These are phyloP conservation scores for Bryoerythrophyllum caledonicum DNA, from an alignment of 225 moss, liverwort and hornwort species.

Conservation along the genomic window DNA sequence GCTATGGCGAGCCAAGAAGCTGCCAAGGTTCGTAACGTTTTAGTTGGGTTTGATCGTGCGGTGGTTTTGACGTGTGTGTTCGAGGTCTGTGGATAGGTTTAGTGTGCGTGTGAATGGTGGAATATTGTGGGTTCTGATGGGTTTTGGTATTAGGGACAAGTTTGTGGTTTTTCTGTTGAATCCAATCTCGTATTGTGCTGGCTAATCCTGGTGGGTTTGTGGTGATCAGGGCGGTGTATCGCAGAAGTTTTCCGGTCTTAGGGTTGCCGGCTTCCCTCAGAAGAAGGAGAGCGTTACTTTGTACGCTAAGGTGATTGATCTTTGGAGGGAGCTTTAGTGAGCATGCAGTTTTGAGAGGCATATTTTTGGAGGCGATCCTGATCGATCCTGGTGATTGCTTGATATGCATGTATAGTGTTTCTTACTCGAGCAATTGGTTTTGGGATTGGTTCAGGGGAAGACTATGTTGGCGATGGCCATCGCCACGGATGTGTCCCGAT, in stretches of 20 bases:
- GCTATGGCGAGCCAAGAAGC: slow-evolving; percentile 26
- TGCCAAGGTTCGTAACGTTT: slow-evolving; percentile 28
- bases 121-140: neutral
- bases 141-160: neutral
- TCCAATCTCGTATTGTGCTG: neutral
- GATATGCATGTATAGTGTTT: neutral
- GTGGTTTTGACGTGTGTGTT: neutral
- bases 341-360: neutral
- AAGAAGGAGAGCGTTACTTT: slow-evolving; percentile 39
- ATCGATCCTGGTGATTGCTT: neutral
- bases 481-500: slow-evolving; percentile 80
- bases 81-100: slow-evolving; percentile 16
- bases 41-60: neutral
- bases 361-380: neutral
- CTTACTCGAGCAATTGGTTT: neutral
- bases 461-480: slow-evolving; percentile 66
- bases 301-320: slow-evolving; percentile 49
- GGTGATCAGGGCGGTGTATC: slow-evolving; percentile 39
- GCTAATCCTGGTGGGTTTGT: slow-evolving; percentile 11
- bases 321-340: neutral
- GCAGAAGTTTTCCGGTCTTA: slow-evolving; percentile 60
- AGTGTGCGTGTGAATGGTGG: neutral
- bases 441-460: slow-evolving; percentile 39
- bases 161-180: neutral
- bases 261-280: slow-evolving; percentile 56